phyloP scores from a whole-genome alignment of 169 alveolate genomes.

The Pseudocohnilembus persalinus region DNA sequence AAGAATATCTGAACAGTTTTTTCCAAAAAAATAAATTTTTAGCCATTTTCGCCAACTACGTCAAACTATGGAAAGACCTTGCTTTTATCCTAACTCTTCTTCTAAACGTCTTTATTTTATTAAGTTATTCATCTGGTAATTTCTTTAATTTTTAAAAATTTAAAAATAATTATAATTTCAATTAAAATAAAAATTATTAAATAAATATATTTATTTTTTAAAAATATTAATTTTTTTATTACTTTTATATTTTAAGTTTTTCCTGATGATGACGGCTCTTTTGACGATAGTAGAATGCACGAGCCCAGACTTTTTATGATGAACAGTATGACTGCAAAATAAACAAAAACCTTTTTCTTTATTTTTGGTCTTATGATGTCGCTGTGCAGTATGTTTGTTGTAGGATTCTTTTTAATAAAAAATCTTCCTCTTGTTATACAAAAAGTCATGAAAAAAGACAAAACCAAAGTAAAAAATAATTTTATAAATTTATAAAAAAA shows the following conservation, averaged over 20 bases:
- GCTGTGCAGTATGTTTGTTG: conserved; percentile 38
- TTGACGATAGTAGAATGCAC: conserved; percentile 13
- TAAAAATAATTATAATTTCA: no score
- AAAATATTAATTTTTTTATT: background rate
- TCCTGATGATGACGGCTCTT: background rate
- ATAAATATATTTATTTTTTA: background rate
- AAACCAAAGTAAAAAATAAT: background rate
- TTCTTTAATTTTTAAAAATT: no score
- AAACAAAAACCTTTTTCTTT: conserved; percentile 27
- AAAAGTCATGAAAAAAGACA: conserved; percentile 32
- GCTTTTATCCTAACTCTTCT: conserved; percentile 35
- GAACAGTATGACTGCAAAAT: background rate
- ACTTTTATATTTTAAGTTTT: background rate
- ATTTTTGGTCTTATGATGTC: conserved; percentile 42
- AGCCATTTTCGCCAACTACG: conserved; percentile 35
- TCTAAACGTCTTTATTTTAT: conserved; percentile 32
- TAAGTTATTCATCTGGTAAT: conserved; percentile 5
- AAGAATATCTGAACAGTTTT: conserved; percentile 34
- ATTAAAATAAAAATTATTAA: no score
- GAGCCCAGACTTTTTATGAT: conserved; percentile 18
- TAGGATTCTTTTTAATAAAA: conserved; percentile 38
- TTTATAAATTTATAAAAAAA: background rate
- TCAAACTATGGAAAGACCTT: conserved; percentile 42
- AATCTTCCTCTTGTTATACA: conserved; percentile 39
- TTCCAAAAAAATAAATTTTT: conserved; percentile 31